These are phyloP conservation scores for Martensiomyces pterosporus DNA, from an alignment of 192 early-diverging fungal genomes.

Conservation along the genomic window DNA sequence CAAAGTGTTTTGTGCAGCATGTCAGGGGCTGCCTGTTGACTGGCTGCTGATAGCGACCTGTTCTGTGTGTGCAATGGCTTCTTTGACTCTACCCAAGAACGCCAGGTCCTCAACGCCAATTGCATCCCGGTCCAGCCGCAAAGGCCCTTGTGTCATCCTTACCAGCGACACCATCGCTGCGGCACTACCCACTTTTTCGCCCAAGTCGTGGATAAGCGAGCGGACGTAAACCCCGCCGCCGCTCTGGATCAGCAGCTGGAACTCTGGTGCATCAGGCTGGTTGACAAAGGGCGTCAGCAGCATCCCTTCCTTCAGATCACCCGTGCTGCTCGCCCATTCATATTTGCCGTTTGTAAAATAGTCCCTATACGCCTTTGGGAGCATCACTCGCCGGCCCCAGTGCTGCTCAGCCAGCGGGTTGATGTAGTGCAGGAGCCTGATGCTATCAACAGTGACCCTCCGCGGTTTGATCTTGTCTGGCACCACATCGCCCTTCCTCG, in stretches of 20 bases:
- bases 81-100: slow-evolving; percentile 18
- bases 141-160: slow-evolving; percentile 55
- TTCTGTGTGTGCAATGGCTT: slow-evolving; percentile 22
- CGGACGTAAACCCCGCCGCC: slow-evolving; percentile 73
- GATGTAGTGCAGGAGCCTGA: slow-evolving; percentile 19
- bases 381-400: slow-evolving; percentile 7
- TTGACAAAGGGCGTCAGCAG: slow-evolving; percentile 19
- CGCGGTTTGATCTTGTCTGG: slow-evolving; percentile 16
- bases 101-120: slow-evolving; percentile 40
- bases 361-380: slow-evolving; percentile 10
- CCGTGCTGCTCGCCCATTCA: slow-evolving; percentile 5
- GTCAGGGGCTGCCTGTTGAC: background rate
- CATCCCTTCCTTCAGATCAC: slow-evolving; percentile 9
- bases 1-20: background rate
- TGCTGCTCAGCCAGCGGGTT: background rate
- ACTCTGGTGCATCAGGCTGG: slow-evolving; percentile 26
- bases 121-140: slow-evolving; percentile 48
- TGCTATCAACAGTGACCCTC: slow-evolving; percentile 9
- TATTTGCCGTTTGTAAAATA: slow-evolving; percentile 21
- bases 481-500: slow-evolving; percentile 44
- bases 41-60: background rate
- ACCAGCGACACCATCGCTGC: slow-evolving; percentile 62
- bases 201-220: slow-evolving; percentile 67
- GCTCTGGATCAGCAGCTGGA: slow-evolving; percentile 59
- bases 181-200: slow-evolving; percentile 48